These are phyloP conservation scores for Saitozyma podzolica DNA, from an alignment of 768 basidiomycete genomes.

Conservation along the genomic window DNA sequence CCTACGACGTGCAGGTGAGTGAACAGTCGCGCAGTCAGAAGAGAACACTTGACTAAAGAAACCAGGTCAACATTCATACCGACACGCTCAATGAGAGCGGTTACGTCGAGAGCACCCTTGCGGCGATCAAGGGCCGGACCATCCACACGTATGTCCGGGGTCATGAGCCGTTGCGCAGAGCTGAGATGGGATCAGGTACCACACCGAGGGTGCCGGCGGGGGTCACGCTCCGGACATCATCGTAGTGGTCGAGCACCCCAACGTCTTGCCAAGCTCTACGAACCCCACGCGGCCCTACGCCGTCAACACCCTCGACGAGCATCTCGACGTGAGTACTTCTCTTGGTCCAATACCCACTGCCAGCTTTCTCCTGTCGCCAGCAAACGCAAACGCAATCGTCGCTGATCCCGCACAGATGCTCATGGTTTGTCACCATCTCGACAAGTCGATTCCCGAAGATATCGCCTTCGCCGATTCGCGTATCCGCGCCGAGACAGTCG, in stretches of 20 bases:
- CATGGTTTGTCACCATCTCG: constrained; percentile 99
- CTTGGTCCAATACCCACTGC: not conserved
- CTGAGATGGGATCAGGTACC: constrained; percentile 59
- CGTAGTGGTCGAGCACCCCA: constrained; percentile 83
- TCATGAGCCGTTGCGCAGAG: not conserved
- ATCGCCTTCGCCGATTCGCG: constrained; percentile 94
- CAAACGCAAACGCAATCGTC: not conserved
- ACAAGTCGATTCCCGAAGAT: constrained; percentile 87
- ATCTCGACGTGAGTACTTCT: constrained; percentile 73
- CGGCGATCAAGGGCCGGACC: constrained; percentile 81
- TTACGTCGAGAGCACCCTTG: constrained; percentile 92
- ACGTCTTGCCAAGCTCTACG: constrained; percentile 93
- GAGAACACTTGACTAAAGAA: not conserved
- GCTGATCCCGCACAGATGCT: constrained; percentile 69
- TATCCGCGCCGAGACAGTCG: constrained; percentile 93
- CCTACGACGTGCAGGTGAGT: constrained; percentile 87
- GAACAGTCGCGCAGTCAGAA: not conserved
- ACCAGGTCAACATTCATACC: constrained; percentile 86
- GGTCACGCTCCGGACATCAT: constrained; percentile 99
- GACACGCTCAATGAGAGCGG: constrained; percentile 97
- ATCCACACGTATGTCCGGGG: constrained; percentile 68
- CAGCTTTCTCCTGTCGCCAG: not conserved
- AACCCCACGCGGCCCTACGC: constrained; percentile 94
- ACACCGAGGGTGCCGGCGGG: constrained; percentile 93
- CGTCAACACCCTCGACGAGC: constrained; percentile 89